Base-by-base conservation (phyloP, 805 yeast species). In the Yamadazyma nakazawae region DNA sequence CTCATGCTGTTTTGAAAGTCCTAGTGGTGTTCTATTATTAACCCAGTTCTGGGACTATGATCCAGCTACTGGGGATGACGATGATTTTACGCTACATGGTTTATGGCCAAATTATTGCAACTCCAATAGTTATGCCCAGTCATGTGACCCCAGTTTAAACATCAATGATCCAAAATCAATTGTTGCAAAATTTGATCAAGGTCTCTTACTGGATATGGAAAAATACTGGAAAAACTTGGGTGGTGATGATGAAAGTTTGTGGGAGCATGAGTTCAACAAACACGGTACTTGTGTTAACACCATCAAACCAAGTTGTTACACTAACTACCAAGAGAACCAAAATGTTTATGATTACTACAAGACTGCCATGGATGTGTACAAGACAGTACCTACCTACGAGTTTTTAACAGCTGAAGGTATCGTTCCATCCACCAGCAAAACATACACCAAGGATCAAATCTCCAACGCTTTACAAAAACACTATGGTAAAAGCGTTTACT, bases 171-270 rank as follows among this genome's bases (percentile, higher is more conserved):
- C 42, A 46, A 52, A 18, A 56, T 37, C 34, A 31, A 52, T 45
- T 41, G 19, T 52, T 12, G 28, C 46, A 5, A 30, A 43, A 21
- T 52, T 21, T 25, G 45, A 68, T 44, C 48, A 48, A 6, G 60
- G 50, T 9, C 59, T 70, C 43, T 57, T 50, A 25, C 46, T 54
- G 18, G 60, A 61, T 45, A 64, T 72, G 70, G 47, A 49, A 35
- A 52, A 51, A 40, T 52, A 55, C 51, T 66, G 72, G 75, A 63
- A 85, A 49, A 57, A 64, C 51, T 58, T 60, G 56, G 57, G 62
- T 43, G 72, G 72, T 11, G 79, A 78, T 42, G 88, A 88, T 12
- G 83, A 79, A 48, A 63, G 74, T 9, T 58, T 70, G 44, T 71
- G 76, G 76, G 61, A 63, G 34, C 75, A 70, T 49, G 75, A 70